These are phyloP conservation scores for Gaertneriomyces sp. DNA, from an alignment of 192 early-diverging fungal genomes.

Conservation along the genomic window DNA sequence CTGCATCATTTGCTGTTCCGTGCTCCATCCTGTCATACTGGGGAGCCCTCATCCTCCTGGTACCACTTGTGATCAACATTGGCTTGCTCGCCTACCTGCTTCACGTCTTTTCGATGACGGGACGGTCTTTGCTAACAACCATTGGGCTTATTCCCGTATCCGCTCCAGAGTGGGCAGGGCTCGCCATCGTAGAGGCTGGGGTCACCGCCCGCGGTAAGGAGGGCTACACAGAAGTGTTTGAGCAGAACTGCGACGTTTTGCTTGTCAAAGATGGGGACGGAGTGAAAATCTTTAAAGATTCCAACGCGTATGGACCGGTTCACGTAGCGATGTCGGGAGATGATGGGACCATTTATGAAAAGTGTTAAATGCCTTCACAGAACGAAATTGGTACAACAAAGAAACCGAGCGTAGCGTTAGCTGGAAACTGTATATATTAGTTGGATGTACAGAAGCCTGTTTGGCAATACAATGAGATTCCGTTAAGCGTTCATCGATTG, in stretches of 20 bases:
- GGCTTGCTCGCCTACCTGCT: not conserved
- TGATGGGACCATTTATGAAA: not conserved
- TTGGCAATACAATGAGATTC: no score
- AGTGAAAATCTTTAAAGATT: not conserved
- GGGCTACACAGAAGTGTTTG: not conserved
- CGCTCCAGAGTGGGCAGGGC: not conserved
- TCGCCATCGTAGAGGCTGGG: not conserved
- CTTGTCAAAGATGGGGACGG: not conserved
- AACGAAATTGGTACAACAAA: no score
- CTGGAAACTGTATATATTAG: no score
- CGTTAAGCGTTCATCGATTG: no score
- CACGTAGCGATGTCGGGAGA: not conserved
- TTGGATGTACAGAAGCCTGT: no score
- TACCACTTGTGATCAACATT: not conserved
- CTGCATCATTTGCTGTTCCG: conserved; percentile 10
- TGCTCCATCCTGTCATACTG: not conserved
- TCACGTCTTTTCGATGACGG: not conserved
- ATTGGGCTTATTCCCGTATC: not conserved
- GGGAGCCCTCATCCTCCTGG: not conserved
- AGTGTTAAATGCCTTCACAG: no score
- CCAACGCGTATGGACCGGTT: not conserved
- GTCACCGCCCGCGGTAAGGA: not conserved
- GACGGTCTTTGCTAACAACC: not conserved
- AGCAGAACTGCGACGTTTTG: conserved; percentile 10
- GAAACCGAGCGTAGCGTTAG: no score